phyloP scores from a whole-genome alignment of 2,329 filamentous ascomycete genomes.

The Metarhizium humberi region DNA sequence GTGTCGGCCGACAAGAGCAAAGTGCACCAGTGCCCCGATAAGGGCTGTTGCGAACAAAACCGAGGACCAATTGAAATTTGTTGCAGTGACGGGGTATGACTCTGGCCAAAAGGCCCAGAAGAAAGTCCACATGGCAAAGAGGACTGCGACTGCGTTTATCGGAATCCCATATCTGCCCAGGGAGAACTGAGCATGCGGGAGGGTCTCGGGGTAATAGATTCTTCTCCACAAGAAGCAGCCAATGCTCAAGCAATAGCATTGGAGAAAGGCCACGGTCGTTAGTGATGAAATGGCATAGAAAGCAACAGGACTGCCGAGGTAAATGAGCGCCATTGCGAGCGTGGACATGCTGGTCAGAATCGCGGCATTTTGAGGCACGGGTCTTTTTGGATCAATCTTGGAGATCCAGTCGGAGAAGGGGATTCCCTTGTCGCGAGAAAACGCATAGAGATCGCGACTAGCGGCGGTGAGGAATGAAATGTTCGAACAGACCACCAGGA shows the following conservation, averaged over 20 bases:
- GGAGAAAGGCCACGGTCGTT: constrained; percentile 6
- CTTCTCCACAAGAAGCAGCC: constrained; percentile 10
- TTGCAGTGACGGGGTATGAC: constrained; percentile 3
- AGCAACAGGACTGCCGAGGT: constrained; percentile 9
- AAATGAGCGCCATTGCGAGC: constrained; percentile 7
- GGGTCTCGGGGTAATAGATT: constrained; percentile 5
- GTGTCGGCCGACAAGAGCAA: neutral
- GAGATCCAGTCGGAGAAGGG: constrained; percentile 8
- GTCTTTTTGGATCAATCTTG: constrained; percentile 4
- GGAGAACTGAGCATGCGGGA: constrained; percentile 7
- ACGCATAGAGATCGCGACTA: neutral
- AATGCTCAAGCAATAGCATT: constrained; percentile 10
- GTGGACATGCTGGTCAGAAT: constrained; percentile 3
- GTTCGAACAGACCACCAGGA: neutral
- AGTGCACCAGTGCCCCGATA: constrained; percentile 5
- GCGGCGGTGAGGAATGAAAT: neutral
- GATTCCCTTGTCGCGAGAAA: neutral
- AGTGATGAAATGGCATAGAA: constrained; percentile 11
- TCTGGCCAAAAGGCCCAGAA: constrained; percentile 11
- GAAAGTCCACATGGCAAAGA: constrained; percentile 7
- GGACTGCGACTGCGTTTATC: constrained; percentile 5
- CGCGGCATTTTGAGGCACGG: constrained; percentile 7
- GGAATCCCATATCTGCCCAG: constrained; percentile 8
- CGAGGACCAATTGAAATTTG: constrained; percentile 9
- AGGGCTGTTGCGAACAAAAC: constrained; percentile 4